Evolutionary conservation across 495 filamentous ascomycete species (phyloP), one percentile per base, ranked within the genome.

Genomic region (Penicillium simplicissimum): DNA sequence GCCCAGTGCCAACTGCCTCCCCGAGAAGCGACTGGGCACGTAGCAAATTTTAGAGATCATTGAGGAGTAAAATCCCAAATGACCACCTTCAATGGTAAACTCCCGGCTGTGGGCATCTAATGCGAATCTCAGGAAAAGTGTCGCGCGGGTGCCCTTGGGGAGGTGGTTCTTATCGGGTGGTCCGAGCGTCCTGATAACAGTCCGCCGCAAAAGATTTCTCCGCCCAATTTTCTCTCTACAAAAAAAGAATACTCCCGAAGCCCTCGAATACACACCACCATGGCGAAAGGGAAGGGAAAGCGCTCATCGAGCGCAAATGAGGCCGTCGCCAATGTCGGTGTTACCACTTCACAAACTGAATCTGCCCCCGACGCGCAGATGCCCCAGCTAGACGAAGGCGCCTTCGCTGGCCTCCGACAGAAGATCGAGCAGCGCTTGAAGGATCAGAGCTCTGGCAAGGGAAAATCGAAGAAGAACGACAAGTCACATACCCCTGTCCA

Each of bases 371-470:
- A 64, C 40, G 59, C 81, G 60, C 80, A 64, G 49, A 60, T 81
- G 61, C 81, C 82, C 31, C 70, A 76, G 52, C 79, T 89, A 36
- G 83, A 88, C 69, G 83, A 87, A 66, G 73, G 76, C 45, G 84
- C 86, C 14, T 81, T 91, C 62, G 82, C 83, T 34, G 81, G 83
- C 57, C 74, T 90, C 63, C 87, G 87, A 33, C 79, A 83, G 53
- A 87, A 84, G 71, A 88, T 90, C 67, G 85, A 90, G 68, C 73
- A 79, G 63, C 74, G 71, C 35, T 69, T 82, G 70, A 82, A 81
- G 61, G 71, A 72, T 52, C 70, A 75, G 70, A 83, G 73, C 59
- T 76, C 79, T 52, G 62, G 65, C 8, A 80, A 81, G 42, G 70
- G 76, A 66, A 82, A 79, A 52, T 60, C 71, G 38, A 84, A 83